phyloP scores from a whole-genome alignment of 169 alveolate species.

The Plasmodium inui region DNA sequence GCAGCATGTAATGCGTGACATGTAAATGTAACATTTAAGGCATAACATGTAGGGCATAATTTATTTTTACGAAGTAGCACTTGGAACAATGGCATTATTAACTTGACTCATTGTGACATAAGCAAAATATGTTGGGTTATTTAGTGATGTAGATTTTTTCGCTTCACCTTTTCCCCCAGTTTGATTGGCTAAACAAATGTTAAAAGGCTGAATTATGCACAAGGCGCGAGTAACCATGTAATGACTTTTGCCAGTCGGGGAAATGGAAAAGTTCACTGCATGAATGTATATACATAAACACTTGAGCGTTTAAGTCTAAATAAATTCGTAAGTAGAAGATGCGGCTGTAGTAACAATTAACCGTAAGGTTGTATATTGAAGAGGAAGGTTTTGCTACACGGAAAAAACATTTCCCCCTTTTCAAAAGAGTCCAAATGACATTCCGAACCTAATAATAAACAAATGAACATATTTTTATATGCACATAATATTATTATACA shows the following conservation, averaged over 20 bases:
- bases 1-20: not conserved
- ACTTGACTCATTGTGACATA: not conserved
- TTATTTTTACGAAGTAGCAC: not conserved
- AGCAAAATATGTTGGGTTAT: not conserved
- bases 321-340: not conserved
- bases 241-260: not conserved
- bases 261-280: not conserved
- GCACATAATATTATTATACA: not conserved
- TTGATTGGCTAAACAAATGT: not conserved
- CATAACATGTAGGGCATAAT: not conserved
- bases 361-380: not conserved
- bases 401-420: not conserved
- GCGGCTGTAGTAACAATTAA: not conserved
- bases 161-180: not conserved
- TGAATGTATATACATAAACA: not conserved
- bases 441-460: not conserved
- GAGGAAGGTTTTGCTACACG: not conserved
- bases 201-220: not conserved
- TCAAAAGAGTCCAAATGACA: slow-evolving; percentile 1
- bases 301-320: not conserved
- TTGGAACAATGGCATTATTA: not conserved
- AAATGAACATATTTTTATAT: not conserved
- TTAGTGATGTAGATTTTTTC: not conserved
- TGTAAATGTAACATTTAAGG: too few relatives aligned
- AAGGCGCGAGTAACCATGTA: not conserved